Base-by-base conservation (phyloP, 2,329 filamentous ascomycete genomes). In the Aureobasidium leucospermi region DNA sequence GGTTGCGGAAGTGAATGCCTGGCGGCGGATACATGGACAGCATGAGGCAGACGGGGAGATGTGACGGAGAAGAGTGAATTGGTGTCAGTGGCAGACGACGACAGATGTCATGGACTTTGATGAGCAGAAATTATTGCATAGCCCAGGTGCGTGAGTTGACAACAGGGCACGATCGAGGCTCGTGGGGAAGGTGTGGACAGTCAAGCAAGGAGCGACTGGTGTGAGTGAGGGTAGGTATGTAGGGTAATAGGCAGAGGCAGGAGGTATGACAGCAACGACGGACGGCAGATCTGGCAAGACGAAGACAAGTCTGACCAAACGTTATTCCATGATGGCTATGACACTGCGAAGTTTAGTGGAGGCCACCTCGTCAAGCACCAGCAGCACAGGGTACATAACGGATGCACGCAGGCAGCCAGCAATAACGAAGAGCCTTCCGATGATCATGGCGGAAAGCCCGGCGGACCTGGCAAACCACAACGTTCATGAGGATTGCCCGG, bases 11-110 rank as follows among this genome's bases (percentile, higher is more conserved):
- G 55, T 67, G 68, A 60, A 71, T 67, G 61, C 66, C 66, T 59
- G 66, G 62, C 61, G 67, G 62, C 63, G 67, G 65, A 69, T 69
- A 71, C 70, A 73, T 73, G 62, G 61, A 65, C 57, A 64, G 69
- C 65, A 68, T 70, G 66, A 61, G 63, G 61, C 60, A 61, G 61
- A 28, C n/a, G 32, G 9, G 36, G 10, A 36, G 31, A 45, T 19
- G 56, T 29, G 45, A 34, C 41, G 42, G 23, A 28, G 32, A 34
- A 32, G 48, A 51, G 34, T 28, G 32, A 23, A 7, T 57, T 57
- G n/a, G 13, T 46, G 53, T 34, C n/a, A 55, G 51, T 55, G 11
- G 23, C 19, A 42, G 53, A 29, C n/a, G 23, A 13, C 28, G 41
- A 47, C 31, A 28, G 29, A 58, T 47, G 36, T 48, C 46, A 49